phyloP scores from a whole-genome alignment of 192 early-diverging fungal genomes.

The Rhizophagus prolifer region DNA sequence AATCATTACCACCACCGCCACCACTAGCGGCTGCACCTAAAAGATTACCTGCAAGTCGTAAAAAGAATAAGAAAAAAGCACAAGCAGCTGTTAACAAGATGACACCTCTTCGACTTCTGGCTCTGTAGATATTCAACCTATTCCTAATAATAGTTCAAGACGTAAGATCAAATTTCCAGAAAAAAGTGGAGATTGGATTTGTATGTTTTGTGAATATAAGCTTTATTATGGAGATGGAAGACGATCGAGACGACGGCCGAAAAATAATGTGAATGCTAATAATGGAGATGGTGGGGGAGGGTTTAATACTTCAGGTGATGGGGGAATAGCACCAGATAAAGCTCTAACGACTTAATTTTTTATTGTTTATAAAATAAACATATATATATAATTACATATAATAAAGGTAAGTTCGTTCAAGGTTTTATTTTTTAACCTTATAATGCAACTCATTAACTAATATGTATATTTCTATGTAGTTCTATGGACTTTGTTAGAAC shows the following conservation, averaged over 20 bases:
- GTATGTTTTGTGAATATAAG: slow-evolving; percentile 31
- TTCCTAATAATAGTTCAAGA: slow-evolving; percentile 6
- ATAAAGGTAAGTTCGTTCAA: background rate
- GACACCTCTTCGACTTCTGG: slow-evolving; percentile 28
- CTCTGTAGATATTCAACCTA: slow-evolving; percentile 22
- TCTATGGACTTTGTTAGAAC: background rate
- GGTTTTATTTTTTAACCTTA: background rate
- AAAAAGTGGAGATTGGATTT: slow-evolving; percentile 32
- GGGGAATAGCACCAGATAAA: slow-evolving; percentile 5
- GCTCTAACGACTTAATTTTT: slow-evolving; percentile 10
- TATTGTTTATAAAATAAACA: background rate
- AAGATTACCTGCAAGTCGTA: slow-evolving; percentile 17
- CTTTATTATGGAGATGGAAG: slow-evolving; percentile 30
- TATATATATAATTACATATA: too few species aligned
- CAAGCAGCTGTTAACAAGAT: slow-evolving; percentile 6
- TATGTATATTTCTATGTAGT: slow-evolving; percentile 7
- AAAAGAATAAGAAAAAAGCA: slow-evolving; percentile 32
- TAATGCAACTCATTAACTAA: background rate
- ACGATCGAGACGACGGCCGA: background rate
- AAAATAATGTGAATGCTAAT: slow-evolving; percentile 10
- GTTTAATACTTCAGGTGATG: slow-evolving; percentile 2
- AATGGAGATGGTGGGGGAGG: slow-evolving; percentile 18
- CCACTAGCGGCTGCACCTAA: slow-evolving; percentile 7
- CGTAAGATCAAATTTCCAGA: slow-evolving; percentile 24
- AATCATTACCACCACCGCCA: background rate